A percentile compares a stretch with the other conserved stretches of the same genome.
Conservation (phyloP, 805 yeast genomes). For the Kluyveromyces siamensis region DNA sequence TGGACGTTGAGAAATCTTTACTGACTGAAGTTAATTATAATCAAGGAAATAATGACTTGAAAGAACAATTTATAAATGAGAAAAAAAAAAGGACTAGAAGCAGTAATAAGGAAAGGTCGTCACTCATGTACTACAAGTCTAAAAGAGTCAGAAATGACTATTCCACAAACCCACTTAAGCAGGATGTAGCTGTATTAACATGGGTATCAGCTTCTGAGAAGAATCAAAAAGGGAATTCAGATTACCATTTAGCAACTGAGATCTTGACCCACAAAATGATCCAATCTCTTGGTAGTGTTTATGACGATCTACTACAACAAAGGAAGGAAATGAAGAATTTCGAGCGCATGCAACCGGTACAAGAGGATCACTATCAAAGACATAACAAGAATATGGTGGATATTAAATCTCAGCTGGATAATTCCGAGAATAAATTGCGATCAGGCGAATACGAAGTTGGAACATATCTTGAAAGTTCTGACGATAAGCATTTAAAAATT, state of each 20-base stretch:
- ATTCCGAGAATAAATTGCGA: conserved; percentile 27
- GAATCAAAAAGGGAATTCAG: conserved; percentile 27
- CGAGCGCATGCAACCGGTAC: conserved; percentile 31
- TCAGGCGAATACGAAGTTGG: conserved; percentile 25
- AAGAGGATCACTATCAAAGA: conserved; percentile 37
- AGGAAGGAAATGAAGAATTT: conserved; percentile 40
- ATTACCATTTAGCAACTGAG: conserved; percentile 28
- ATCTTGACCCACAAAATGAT: conserved; percentile 57
- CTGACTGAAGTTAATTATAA: conserved; percentile 64
- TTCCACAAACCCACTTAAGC: conserved; percentile 57
- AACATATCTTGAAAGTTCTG: conserved; percentile 19
- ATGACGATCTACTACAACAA: conserved; percentile 35
- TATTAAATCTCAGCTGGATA: conserved; percentile 39
- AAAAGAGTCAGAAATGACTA: conserved; percentile 61
- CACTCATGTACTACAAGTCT: conserved; percentile 41
- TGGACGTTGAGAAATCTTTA: conserved; percentile 73
- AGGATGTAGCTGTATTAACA: conserved; percentile 37
- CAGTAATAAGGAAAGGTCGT: conserved; percentile 10
- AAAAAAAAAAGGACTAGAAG: conserved; percentile 19
- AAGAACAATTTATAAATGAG: conserved; percentile 25
- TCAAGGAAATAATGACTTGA: conserved; percentile 34
- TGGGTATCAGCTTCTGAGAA: conserved; percentile 38
- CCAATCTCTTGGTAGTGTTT: conserved; percentile 42
- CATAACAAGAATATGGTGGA: conserved; percentile 36
- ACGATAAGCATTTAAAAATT: conserved; percentile 18